Base-by-base conservation (phyloP, 441 rosid species). In the Gossypium gossypioides region DNA sequence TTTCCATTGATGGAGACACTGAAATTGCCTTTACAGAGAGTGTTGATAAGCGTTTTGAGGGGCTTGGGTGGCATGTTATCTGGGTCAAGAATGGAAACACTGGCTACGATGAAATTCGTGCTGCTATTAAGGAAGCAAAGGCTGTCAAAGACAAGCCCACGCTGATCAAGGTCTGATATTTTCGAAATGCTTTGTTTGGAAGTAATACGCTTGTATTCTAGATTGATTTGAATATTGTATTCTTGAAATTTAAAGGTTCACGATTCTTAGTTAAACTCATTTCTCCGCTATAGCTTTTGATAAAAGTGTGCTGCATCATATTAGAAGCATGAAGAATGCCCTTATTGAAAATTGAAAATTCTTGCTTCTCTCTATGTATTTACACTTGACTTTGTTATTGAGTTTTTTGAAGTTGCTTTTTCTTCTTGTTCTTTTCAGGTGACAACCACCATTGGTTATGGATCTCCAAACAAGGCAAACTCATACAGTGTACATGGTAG, bases 1-100 rank as follows among this genome's bases (percentile, higher is more conserved):
- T 93, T 75, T 93, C 98, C 10, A 93, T 93, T 52, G 98, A 93
- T 55, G 98, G 97, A 51, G 91, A 91, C 85, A 93, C 94, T 0
- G 94, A 86, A 22, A 91, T 93, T 63, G 97, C 98, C 10, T 91
- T 93, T 75, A 93, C 97, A 0, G 98, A 93, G 88, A 77, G 57
- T 70, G 98, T 91, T 71, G 96, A 81, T 19, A 76, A 48, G 50
- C 93, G 97, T 73, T 93, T 89, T 19, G 95, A 93, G 86, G 96
- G 81, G 69, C 97, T 90, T 69, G 98, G 98, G 5, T 93, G 98
- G 97, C 96, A 93, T 76, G 92, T 93, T 75, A 90, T 93, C 64
- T 89, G 95, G 98, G 98, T 93, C 70, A 93, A 91, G 92, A 91
- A 90, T 66, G 97, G 98, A 50, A 91, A 93, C 86, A 86, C 82